These are phyloP conservation scores for Monosporozyma solicola DNA, from an alignment of 805 yeast species.

Conservation along the genomic window DNA sequence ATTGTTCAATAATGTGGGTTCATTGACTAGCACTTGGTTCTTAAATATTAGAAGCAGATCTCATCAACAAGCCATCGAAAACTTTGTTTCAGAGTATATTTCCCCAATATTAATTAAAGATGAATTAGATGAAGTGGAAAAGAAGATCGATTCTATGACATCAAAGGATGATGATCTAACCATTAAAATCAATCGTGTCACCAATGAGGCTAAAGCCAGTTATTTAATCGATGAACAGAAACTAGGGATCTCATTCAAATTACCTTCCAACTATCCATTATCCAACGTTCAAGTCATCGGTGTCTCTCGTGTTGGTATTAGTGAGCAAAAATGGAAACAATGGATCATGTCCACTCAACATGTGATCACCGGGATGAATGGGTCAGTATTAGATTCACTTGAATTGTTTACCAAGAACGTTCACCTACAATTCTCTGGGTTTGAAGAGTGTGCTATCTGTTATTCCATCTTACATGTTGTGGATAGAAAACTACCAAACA, in stretches of 20 bases:
- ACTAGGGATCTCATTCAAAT: conserved; percentile 64
- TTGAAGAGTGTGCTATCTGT: conserved; percentile 95
- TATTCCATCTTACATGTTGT: conserved; percentile 80
- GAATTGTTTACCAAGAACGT: conserved; percentile 51
- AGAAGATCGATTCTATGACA: conserved; percentile 30
- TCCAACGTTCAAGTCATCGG: conserved; percentile 69
- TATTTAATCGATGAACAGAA: conserved; percentile 82
- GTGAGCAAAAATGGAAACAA: conserved; percentile 87
- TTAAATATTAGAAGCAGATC: conserved; percentile 59
- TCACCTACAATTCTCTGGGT: conserved; percentile 79
- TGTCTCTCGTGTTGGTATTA: conserved; percentile 73
- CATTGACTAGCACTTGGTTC: conserved; percentile 47
- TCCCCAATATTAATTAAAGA: conserved; percentile 55
- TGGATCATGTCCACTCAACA: conserved; percentile 91
- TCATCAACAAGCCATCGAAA: conserved; percentile 49
- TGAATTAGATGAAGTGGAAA: conserved; percentile 45
- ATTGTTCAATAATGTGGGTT: conserved; percentile 25
- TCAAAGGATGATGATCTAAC: conserved; percentile 35
- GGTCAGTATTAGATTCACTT: conserved; percentile 42
- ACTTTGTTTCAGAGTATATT: conserved; percentile 49
- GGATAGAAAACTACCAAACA: conserved; percentile 84
- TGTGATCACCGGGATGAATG: conserved; percentile 65
- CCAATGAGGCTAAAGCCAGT: conserved; percentile 61
- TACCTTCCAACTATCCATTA: conserved; percentile 75
- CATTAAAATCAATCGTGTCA: conserved; percentile 50